Evolutionary conservation across 208 protist species (phyloP), one percentile per base, ranked within the genome.

Genomic region (Leishmania turanica): DNA sequence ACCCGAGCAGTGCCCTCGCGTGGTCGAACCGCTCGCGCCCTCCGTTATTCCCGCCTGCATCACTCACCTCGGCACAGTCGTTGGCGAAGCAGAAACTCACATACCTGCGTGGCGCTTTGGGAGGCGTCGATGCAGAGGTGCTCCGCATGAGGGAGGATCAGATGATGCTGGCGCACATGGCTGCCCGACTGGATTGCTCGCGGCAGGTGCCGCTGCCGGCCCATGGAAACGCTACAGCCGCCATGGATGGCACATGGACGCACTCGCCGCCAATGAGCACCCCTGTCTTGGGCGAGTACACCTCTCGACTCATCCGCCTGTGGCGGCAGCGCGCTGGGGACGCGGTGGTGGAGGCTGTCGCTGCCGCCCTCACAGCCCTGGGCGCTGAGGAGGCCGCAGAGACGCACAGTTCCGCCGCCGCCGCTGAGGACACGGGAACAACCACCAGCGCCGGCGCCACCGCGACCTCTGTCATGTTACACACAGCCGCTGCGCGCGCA

Each of bases 121-220:
- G 68, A 21, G 31, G 56, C 40, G 8, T 85, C 9, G 71, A 81
- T 71, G 68, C 74, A 24, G 27, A 79, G 34, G 80, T 88, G 31
- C 60, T 94, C 68, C 79, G 85, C 77, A 70, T 89, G 86, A 87
- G 89, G 34, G 80, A 80, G 31, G 91, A 94, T 51, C 89, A 94
- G 86, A 88, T 92, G 64, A 94, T 94, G 87, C 81, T 94, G 75
- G 83, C 83, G 3, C 87, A 92, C 76, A 71, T 90, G 45, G 89
- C 91, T 6, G 66, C 60, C 13, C 80, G 78, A 58, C 75, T 94
- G n/a, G 91, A 94, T 68, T 72, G 77, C 34, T 51, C 83, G 65
- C 82, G 79, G 68, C 87, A 47, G 69, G 11, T 62, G 70, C 80
- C 27, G 58, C 31, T 21, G 15, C 34, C 77, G 40, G 49, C 69